Conservation (phyloP, 2,329 filamentous ascomycete genomes). For the Byssochlamys sp. region DNA sequence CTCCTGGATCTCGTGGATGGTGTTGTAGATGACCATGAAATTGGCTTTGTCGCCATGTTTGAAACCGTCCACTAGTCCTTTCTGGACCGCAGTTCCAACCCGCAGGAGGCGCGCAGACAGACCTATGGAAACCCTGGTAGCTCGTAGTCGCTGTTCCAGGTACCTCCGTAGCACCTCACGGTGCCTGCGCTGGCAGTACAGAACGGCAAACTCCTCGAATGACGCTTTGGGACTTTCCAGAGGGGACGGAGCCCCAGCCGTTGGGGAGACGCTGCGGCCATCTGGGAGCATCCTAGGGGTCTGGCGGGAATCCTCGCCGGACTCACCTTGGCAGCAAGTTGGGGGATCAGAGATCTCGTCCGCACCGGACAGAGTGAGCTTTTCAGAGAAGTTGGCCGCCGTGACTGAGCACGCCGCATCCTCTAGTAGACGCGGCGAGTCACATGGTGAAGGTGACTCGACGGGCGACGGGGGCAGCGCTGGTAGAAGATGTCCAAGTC, state of each 20-base stretch:
- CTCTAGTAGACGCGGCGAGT: constrained; percentile 17
- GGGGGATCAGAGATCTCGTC: constrained; percentile 6
- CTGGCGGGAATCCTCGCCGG: constrained; percentile 11
- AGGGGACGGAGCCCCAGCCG: constrained; percentile 3
- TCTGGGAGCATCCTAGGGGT: background rate
- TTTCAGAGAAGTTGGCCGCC: constrained; percentile 15
- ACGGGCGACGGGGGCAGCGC: constrained; percentile 21
- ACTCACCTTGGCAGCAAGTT: constrained; percentile 25
- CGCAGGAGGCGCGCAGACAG: constrained; percentile 35
- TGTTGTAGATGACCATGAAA: constrained; percentile 37
- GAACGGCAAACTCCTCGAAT: constrained; percentile 36
- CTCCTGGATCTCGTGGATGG: constrained; percentile 36
- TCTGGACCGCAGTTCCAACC: constrained; percentile 32
- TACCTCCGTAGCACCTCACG: constrained; percentile 32
- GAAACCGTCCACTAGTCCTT: constrained; percentile 36
- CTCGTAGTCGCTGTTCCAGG: constrained; percentile 31
- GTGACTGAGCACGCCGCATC: constrained; percentile 17
- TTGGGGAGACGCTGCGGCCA: background rate
- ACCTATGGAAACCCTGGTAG: constrained; percentile 34
- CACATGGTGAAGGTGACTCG: constrained; percentile 25
- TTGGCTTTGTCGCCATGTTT: constrained; percentile 37
- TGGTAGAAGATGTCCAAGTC: constrained; percentile 11
- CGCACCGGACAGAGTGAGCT: constrained; percentile 8
- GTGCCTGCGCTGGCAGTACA: constrained; percentile 34
- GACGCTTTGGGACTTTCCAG: constrained; percentile 20